phyloP scores from a whole-genome alignment of 139 green algal genomes.

The Chlamydomonas applanata region DNA sequence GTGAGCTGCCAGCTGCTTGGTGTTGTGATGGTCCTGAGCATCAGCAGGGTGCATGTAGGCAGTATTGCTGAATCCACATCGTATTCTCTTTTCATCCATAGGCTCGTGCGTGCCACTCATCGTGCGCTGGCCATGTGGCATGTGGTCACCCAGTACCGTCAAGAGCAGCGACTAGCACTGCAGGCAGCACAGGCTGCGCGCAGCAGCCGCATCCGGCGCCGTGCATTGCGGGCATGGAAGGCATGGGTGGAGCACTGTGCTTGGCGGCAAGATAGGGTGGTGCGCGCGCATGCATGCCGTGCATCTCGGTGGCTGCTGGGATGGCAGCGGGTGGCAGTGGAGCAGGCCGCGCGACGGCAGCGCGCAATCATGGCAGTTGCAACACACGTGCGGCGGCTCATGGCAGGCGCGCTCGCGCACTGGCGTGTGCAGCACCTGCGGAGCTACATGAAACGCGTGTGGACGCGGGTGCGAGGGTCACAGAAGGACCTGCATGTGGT shows the following conservation, averaged over 20 bases:
- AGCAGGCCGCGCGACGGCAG: not conserved
- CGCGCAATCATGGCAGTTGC: not conserved
- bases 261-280: not conserved
- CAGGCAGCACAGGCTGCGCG: not conserved
- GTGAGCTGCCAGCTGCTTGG: too few species aligned
- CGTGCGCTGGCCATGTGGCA: slow-evolving; percentile 8
- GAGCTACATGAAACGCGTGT: not conserved
- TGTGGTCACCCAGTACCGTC: not conserved
- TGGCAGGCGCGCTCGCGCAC: not conserved
- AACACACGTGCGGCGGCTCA: not conserved
- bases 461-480: not conserved
- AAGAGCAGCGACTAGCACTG: not conserved
- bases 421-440: slow-evolving; percentile 6
- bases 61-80: too few species aligned
- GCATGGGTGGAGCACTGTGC: not conserved
- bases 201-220: not conserved
- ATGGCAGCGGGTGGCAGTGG: not conserved
- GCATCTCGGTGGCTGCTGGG: not conserved
- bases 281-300: not conserved
- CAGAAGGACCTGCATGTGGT: not conserved
- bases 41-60: too few species aligned
- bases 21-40: too few species aligned
- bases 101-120: not conserved
- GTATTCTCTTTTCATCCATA: not conserved
- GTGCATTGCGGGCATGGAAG: not conserved